Evolutionary conservation across 176 grass and related monocot genomes (phyloP).

Genomic region (Triticum turgidum): DNA sequence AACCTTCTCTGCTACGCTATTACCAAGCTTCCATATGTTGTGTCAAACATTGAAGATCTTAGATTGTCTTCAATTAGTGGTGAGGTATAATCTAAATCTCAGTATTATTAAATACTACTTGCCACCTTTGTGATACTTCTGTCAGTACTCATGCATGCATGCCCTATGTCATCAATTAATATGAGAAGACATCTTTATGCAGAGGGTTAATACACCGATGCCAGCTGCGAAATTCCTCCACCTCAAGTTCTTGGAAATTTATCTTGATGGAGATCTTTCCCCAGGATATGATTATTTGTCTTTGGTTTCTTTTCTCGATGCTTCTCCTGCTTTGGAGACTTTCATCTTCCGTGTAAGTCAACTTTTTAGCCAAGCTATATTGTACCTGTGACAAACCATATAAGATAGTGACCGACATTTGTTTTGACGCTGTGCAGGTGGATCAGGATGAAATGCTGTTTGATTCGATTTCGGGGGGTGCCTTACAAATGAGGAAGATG

Average conservation of each 20-base stretch:
- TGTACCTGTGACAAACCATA: not conserved
- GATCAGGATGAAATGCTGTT: not conserved
- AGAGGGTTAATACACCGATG: not conserved
- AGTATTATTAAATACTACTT: not conserved
- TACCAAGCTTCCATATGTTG: constrained; percentile 2
- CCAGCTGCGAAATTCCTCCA: not conserved
- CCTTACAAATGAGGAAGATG: not conserved
- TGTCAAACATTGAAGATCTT: not conserved
- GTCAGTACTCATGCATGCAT: not conserved
- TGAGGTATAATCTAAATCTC: not conserved
- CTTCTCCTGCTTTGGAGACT: not conserved
- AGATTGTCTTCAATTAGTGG: not conserved
- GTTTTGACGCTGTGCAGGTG: not conserved
- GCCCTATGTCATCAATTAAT: not conserved
- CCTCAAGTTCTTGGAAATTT: not conserved
- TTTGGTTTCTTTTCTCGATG: not conserved
- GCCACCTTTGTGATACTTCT: not conserved
- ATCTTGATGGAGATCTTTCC: not conserved
- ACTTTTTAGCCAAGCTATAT: not conserved
- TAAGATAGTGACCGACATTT: not conserved
- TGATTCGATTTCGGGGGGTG: not conserved
- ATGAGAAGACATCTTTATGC: not conserved
- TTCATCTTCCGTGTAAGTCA: not conserved
- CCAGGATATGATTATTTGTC: not conserved
- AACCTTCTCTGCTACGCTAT: not conserved